Conservation (phyloP, 768 basidiomycete species). For the Gymnopilus dilepis region DNA sequence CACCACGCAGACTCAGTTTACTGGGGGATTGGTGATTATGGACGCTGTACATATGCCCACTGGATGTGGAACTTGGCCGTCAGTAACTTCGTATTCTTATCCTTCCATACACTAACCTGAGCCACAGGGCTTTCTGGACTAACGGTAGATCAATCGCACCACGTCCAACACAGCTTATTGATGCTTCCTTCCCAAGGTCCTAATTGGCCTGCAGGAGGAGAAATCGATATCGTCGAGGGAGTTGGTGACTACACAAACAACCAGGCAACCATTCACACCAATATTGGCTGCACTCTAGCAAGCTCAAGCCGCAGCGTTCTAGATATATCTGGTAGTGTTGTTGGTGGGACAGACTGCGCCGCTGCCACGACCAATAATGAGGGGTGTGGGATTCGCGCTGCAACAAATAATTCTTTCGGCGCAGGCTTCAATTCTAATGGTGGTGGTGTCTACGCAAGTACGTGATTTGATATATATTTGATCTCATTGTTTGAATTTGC, state of each 20-base stretch:
- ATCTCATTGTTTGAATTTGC: slow-evolving; percentile 13
- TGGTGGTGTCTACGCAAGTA: slow-evolving; percentile 91
- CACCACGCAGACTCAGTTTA: slow-evolving; percentile 62
- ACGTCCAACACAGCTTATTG: slow-evolving; percentile 53
- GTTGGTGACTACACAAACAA: slow-evolving; percentile 82
- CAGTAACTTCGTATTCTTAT: slow-evolving; percentile 28
- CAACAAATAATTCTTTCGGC: slow-evolving; percentile 73
- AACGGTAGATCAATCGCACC: slow-evolving; percentile 37
- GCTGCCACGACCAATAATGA: slow-evolving; percentile 71
- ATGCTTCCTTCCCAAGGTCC: slow-evolving; percentile 45
- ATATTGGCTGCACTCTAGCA: slow-evolving; percentile 68
- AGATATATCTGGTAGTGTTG: slow-evolving; percentile 64
- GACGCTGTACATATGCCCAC: slow-evolving; percentile 90
- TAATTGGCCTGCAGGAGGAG: slow-evolving; percentile 69
- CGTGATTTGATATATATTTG: slow-evolving; percentile 37
- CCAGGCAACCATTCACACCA: slow-evolving; percentile 84
- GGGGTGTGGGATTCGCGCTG: slow-evolving; percentile 82
- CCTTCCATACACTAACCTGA: background rate
- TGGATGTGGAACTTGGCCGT: slow-evolving; percentile 89
- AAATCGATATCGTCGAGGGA: slow-evolving; percentile 88
- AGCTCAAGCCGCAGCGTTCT: slow-evolving; percentile 51
- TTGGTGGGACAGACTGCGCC: slow-evolving; percentile 75
- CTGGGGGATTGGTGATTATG: slow-evolving; percentile 75
- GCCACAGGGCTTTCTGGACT: slow-evolving; percentile 51
- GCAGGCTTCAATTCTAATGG: slow-evolving; percentile 81